phyloP scores from a whole-genome alignment of 345 rosid genomes.

The Pelargonium nanum region DNA sequence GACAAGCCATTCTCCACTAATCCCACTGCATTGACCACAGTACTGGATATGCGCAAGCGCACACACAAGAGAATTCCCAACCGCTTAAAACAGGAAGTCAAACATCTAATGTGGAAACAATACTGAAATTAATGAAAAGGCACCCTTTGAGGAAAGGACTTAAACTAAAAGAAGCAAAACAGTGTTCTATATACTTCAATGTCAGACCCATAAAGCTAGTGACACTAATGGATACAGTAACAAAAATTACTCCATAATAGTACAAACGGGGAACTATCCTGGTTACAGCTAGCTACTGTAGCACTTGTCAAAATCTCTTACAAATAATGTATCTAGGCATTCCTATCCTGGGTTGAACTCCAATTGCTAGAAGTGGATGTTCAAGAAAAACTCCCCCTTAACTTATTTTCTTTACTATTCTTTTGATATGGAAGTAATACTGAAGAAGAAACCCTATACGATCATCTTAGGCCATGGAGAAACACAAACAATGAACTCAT shows the following conservation, averaged over 20 bases:
- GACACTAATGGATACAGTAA: neutral
- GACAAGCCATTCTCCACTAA: neutral
- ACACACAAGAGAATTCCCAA: neutral
- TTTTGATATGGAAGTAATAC: neutral
- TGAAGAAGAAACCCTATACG: neutral
- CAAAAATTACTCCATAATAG: neutral
- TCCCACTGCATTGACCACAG: neutral
- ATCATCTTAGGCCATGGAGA: neutral
- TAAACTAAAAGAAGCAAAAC: neutral
- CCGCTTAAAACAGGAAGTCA: neutral
- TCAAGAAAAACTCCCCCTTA: neutral
- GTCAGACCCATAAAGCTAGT: neutral
- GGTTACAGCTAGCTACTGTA: neutral
- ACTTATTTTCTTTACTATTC: no score
- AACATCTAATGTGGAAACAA: neutral
- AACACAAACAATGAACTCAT: slow-evolving; percentile 1
- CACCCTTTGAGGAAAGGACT: neutral
- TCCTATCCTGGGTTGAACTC: neutral
- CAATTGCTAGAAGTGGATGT: neutral
- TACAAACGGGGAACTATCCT: neutral
- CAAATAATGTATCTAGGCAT: neutral
- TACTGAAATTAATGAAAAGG: neutral
- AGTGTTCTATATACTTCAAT: neutral
- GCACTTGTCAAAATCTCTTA: neutral
- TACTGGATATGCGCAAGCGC: neutral